These are phyloP conservation scores for Microcos paniculata DNA, from an alignment of 345 rosid species.

Conservation along the genomic window DNA sequence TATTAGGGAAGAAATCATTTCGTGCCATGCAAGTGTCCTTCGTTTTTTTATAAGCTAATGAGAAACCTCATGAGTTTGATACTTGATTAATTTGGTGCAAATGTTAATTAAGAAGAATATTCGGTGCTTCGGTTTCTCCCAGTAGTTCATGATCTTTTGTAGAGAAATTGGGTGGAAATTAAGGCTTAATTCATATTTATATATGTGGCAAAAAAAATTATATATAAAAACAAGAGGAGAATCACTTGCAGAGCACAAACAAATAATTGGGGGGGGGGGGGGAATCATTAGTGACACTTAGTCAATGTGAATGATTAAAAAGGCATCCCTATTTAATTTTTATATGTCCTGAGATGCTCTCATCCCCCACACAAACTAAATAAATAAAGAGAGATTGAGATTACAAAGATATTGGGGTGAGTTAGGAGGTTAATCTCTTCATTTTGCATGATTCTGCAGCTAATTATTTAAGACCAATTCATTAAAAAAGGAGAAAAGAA, in stretches of 20 bases:
- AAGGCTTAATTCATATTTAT: too few relatives aligned
- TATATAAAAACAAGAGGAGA: background rate
- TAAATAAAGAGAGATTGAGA: background rate
- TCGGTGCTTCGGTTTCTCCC: too few relatives aligned
- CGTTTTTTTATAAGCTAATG: too few relatives aligned
- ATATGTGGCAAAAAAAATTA: too few relatives aligned
- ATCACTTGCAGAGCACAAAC: background rate
- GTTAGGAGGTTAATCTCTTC: too few relatives aligned
- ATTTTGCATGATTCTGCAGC: conserved; percentile 6
- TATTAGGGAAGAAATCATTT: too few relatives aligned
- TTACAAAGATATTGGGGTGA: background rate
- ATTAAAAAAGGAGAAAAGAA: background rate
- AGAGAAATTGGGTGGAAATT: too few relatives aligned
- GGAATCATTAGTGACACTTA: background rate
- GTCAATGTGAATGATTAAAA: background rate
- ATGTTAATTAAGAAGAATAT: too few relatives aligned
- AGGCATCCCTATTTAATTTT: background rate
- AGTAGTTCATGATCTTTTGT: too few relatives aligned
- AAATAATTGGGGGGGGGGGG: conserved; percentile 1
- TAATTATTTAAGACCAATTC: background rate
- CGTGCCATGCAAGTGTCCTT: too few relatives aligned
- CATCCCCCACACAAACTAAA: background rate
- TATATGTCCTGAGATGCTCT: background rate
- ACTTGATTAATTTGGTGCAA: too few relatives aligned
- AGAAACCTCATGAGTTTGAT: too few relatives aligned